Conservation (phyloP, 331 rosid species). For the Stylosanthes scabra region DNA sequence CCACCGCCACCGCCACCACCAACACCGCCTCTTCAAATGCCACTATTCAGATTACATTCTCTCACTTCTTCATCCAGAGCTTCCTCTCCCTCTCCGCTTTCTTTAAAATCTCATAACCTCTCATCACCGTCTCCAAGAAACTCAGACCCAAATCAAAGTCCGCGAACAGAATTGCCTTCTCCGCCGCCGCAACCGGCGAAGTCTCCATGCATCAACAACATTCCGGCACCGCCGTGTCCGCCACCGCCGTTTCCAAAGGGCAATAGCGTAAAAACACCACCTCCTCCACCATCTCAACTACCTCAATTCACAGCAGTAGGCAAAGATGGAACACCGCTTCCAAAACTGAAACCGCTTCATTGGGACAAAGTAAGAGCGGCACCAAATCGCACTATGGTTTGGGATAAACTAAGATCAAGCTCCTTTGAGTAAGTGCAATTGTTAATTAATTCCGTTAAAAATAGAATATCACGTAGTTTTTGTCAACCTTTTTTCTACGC, state of each 20-base stretch:
- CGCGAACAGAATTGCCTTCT: slow-evolving; percentile 45
- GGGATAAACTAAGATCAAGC: slow-evolving; percentile 96
- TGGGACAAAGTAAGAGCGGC: slow-evolving; percentile 99
- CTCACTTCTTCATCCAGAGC: slow-evolving; percentile 50
- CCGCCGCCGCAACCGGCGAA: slow-evolving; percentile 39
- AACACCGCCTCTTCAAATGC: slow-evolving; percentile 48
- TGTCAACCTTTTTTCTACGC: neutral
- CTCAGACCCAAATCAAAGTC: slow-evolving; percentile 52
- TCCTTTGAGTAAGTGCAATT: slow-evolving; percentile 86
- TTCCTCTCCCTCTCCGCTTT: slow-evolving; percentile 58
- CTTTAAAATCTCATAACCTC: slow-evolving; percentile 53
- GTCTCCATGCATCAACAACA: slow-evolving; percentile 39
- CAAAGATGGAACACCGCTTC: slow-evolving; percentile 79
- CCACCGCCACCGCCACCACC: slow-evolving; percentile 54
- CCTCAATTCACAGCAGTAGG: slow-evolving; percentile 71
- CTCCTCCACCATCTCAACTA: slow-evolving; percentile 80
- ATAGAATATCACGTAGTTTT: neutral
- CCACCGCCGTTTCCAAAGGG: slow-evolving; percentile 73
- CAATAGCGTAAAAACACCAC: slow-evolving; percentile 58
- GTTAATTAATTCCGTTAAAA: neutral
- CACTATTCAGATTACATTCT: slow-evolving; percentile 50
- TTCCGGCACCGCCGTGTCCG: slow-evolving; percentile 90
- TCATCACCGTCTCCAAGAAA: slow-evolving; percentile 71
- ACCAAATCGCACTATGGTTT: slow-evolving; percentile 89
- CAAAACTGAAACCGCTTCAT: slow-evolving; percentile 95